These are phyloP conservation scores for Bretziella fagacearum DNA, from an alignment of 2,329 filamentous ascomycete genomes.

Conservation along the genomic window DNA sequence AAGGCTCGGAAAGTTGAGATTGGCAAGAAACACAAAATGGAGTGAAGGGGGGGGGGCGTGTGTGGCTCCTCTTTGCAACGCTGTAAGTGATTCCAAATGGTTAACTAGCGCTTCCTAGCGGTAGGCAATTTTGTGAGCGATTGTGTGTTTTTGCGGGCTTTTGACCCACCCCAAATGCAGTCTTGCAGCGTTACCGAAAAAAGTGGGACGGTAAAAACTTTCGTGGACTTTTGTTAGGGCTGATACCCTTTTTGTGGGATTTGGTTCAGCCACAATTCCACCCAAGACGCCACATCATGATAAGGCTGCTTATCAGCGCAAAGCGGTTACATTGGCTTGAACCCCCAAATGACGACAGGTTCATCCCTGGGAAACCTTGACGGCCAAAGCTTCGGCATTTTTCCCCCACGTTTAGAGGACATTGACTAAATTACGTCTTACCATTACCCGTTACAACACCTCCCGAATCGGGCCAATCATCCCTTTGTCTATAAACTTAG, in stretches of 20 bases:
- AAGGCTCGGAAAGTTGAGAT: slow-evolving; percentile 15
- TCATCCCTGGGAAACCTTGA: background rate
- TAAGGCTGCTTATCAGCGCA: background rate
- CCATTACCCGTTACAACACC: background rate
- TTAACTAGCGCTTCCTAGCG: slow-evolving; percentile 5
- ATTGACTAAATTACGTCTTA: background rate
- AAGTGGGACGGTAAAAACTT: slow-evolving; percentile 8
- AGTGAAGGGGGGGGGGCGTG: slow-evolving; percentile 8
- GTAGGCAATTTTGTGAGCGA: slow-evolving; percentile 12
- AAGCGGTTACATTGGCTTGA: slow-evolving; percentile 9
- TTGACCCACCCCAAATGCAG: slow-evolving; percentile 10
- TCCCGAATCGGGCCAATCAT: background rate
- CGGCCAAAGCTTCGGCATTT: slow-evolving; percentile 1
- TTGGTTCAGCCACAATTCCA: slow-evolving; percentile 2
- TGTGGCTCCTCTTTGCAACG: slow-evolving; percentile 14
- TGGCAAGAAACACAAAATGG: slow-evolving; percentile 14
- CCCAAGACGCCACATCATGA: slow-evolving; percentile 6
- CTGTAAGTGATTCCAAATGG: slow-evolving; percentile 11
- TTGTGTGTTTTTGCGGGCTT: slow-evolving; percentile 15
- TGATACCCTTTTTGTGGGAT: slow-evolving; percentile 10
- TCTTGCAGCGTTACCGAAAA: slow-evolving; percentile 1
- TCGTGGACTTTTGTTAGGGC: slow-evolving; percentile 8
- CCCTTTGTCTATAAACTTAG: background rate
- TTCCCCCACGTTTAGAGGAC: slow-evolving; percentile 5
- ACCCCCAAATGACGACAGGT: slow-evolving; percentile 12